phyloP scores from a whole-genome alignment of 2,329 filamentous ascomycete genomes.

The Podosphaera xanthii region DNA sequence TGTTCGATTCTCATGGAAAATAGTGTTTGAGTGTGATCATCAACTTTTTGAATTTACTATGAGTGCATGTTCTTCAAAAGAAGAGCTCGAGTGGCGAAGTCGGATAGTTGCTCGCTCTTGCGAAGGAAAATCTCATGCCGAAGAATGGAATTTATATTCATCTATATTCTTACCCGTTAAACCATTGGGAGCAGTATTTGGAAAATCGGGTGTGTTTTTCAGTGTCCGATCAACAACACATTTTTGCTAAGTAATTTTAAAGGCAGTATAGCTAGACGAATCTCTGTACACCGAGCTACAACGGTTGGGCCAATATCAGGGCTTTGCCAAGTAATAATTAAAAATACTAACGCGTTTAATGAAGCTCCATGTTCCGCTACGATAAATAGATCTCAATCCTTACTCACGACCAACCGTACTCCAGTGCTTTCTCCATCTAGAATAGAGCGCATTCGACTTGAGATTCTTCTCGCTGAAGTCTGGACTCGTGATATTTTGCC shows the following conservation, averaged over 20 bases:
- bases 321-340: constrained; percentile 59
- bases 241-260: not conserved
- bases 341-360: constrained; percentile 54
- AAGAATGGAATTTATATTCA: constrained; percentile 29
- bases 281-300: constrained; percentile 60
- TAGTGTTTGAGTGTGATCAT: constrained; percentile 57
- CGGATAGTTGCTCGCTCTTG: constrained; percentile 32
- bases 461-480: constrained; percentile 50
- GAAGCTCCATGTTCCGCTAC: constrained; percentile 24
- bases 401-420: constrained; percentile 44
- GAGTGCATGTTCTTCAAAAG: constrained; percentile 60
- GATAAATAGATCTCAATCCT: constrained; percentile 59
- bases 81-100: constrained; percentile 60
- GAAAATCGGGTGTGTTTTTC: constrained; percentile 34
- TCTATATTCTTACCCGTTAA: constrained; percentile 49
- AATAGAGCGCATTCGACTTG: constrained; percentile 54
- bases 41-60: constrained; percentile 67
- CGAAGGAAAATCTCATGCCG: constrained; percentile 24
- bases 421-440: constrained; percentile 52
- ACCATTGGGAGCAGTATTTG: constrained; percentile 52
- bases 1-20: constrained; percentile 75
- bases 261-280: constrained; percentile 40
- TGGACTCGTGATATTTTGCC: constrained; percentile 67
- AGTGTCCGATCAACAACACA: not conserved
- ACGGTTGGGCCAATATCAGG: constrained; percentile 47